Percentiles rank a stretch among this genome's conserved stretches.
Evolutionary conservation across 139 green algal genomes (phyloP).

Genomic region (Chlamydomonas schloesseri): DNA sequence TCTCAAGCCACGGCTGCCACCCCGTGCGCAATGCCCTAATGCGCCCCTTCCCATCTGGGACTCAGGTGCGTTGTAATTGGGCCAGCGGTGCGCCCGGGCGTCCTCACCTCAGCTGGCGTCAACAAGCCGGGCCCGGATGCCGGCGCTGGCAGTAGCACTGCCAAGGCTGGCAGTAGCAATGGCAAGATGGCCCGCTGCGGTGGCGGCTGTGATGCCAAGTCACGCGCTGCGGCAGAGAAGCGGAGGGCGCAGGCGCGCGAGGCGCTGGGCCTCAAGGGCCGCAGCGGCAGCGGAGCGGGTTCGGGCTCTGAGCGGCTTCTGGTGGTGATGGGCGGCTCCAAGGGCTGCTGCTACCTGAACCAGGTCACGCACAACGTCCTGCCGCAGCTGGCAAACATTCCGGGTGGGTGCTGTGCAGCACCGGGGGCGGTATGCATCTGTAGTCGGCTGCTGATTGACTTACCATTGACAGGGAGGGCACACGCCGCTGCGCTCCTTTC

Average conservation of each 20-base stretch:
- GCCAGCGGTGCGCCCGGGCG: background rate
- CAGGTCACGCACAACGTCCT: conserved; percentile 8
- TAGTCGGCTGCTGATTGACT: too few species aligned
- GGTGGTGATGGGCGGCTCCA: conserved; percentile 31
- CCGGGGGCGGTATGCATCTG: too few species aligned
- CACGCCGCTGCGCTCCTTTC: too few species aligned
- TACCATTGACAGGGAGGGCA: too few species aligned
- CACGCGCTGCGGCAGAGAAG: background rate
- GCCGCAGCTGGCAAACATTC: conserved; percentile 1
- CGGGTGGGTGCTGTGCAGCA: background rate
- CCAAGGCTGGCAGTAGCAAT: too few species aligned
- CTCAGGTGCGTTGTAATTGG: conserved; percentile 24
- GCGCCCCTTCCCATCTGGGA: background rate
- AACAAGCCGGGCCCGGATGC: too few species aligned
- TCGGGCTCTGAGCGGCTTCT: background rate
- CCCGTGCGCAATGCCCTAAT: too few species aligned
- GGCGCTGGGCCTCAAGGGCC: background rate
- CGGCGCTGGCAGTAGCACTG: too few species aligned
- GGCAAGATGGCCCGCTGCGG: too few species aligned
- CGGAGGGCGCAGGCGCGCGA: background rate
- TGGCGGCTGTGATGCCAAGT: too few species aligned
- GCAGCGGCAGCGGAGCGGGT: background rate
- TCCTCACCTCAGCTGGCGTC: background rate
- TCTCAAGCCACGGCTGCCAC: too few species aligned
- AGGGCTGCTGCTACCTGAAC: conserved; percentile 35